A percentile compares a stretch with the other conserved stretches of the same genome.
These are phyloP conservation scores for Bimuria novae-zelandiae DNA, from an alignment of 2,329 filamentous ascomycete species.

Conservation along the genomic window DNA sequence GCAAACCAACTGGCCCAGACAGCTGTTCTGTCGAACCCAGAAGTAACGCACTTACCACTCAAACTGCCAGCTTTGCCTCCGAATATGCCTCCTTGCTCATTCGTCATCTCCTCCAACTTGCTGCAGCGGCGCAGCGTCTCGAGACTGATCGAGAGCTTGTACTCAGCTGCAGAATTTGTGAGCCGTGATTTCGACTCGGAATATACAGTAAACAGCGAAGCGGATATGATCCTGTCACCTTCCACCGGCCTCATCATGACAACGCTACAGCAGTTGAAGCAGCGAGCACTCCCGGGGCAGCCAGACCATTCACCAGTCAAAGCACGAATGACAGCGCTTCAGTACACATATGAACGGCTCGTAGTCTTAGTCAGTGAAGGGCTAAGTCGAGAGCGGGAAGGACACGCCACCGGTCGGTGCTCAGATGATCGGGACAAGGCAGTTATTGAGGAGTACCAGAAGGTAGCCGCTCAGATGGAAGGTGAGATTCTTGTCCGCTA, in stretches of 20 bases:
- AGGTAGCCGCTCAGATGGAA: slow-evolving; percentile 52
- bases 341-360: slow-evolving; percentile 67
- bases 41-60: neutral
- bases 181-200: slow-evolving; percentile 62
- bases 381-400: slow-evolving; percentile 32
- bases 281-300: slow-evolving; percentile 70
- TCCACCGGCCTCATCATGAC: slow-evolving; percentile 71
- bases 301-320: slow-evolving; percentile 48
- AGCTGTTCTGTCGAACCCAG: neutral
- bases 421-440: slow-evolving; percentile 49
- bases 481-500: slow-evolving; percentile 45
- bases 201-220: slow-evolving; percentile 54
- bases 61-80: slow-evolving; percentile 4
- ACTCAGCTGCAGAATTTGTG: slow-evolving; percentile 58
- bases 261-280: slow-evolving; percentile 72
- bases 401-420: slow-evolving; percentile 23
- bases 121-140: slow-evolving; percentile 53
- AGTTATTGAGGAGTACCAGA: slow-evolving; percentile 56
- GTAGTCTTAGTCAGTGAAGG: slow-evolving; percentile 67
- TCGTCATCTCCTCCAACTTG: slow-evolving; percentile 60
- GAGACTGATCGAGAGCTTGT: slow-evolving; percentile 55
- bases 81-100: slow-evolving; percentile 35
- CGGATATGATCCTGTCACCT: slow-evolving; percentile 75
- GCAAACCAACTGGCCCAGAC: neutral
- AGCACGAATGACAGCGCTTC: slow-evolving; percentile 59